Evolutionary conservation across 106 monocot genomes (phyloP), one percentile per base, ranked within the genome.

Genomic region (Chionographis japonica): DNA sequence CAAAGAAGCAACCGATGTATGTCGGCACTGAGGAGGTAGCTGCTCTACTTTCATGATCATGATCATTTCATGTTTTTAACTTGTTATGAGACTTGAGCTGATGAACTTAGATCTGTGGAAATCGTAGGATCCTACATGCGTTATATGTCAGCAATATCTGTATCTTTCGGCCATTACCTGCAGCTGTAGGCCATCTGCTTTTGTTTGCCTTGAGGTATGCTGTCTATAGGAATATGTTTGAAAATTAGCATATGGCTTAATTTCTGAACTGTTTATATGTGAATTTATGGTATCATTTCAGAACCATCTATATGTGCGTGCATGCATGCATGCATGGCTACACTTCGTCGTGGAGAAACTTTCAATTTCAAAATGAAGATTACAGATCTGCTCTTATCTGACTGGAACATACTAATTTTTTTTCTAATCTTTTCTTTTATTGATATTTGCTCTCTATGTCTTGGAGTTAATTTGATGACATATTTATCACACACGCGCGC

Each of bases 141-240:
- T 92, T 58, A 92, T 92, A 77, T 92, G 92, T 61, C 82, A 78
- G 60, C 92, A 92, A 41, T 85, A 80, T 76, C 65, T 92, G 59
- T 92, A 88, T 78, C 85, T 92, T 68, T 92, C 92, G 54, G 92
- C 92, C 18, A 65, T 92, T 78, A 61, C 65, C 8, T 92, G 92
- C 67, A 75, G 52, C 50, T 92, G 92, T 38, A 79, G 85, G 68
- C 82, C 80, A 41, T 74, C 80, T 56, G 65, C 83, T 62, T 83
- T 80, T 78, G 92, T 92, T 62, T 92, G 92, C 59, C 77, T 88
- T 53, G 78, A 88, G 85, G 85, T 85, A 70, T 56, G 51, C 18
- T 65, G 14, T 58, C 36, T 46, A 12, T 37, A 2, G 20, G 9
- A n/a, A 6, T 42, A 58, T 12, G 12, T 9, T 39, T 53, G 2